A percentile compares a stretch with the other conserved stretches of the same genome.
Conservation (phyloP, 2,329 filamentous ascomycete genomes). For the Calonectria multiphialidica region DNA sequence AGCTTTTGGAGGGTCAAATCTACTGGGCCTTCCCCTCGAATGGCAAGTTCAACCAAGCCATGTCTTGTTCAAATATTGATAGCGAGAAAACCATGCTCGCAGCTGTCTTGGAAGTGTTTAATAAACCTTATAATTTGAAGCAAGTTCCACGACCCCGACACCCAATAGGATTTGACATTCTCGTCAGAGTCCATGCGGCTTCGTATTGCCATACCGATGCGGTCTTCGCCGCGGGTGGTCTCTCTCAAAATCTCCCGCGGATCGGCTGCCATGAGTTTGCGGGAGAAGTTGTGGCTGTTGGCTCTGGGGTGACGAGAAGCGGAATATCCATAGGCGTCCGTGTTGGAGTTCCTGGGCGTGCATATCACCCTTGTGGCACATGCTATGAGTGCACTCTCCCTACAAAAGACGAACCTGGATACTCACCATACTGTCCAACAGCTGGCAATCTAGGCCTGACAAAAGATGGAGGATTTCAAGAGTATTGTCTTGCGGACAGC, state of each 20-base stretch:
- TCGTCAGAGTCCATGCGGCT: constrained; percentile 18
- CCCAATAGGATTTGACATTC: neutral
- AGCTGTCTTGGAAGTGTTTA: constrained; percentile 12
- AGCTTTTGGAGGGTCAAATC: no score
- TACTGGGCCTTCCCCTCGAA: no score
- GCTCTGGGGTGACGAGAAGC: neutral
- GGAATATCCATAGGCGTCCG: neutral
- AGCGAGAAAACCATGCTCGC: neutral
- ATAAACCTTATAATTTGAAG: constrained; percentile 8
- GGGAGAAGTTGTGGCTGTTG: constrained; percentile 6
- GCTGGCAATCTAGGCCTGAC: constrained; percentile 15
- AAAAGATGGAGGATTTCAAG: constrained; percentile 12
- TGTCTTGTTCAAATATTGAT: no score
- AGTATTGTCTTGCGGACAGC: constrained; percentile 15
- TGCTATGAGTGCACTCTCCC: constrained; percentile 20
- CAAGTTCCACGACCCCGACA: constrained; percentile 7
- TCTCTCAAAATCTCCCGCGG: constrained; percentile 11
- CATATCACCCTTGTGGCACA: constrained; percentile 19
- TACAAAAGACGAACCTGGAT: neutral
- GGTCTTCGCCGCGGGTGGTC: constrained; percentile 13
- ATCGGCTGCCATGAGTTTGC: constrained; percentile 23
- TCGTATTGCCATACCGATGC: constrained; percentile 23
- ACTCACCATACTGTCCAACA: constrained; percentile 11
- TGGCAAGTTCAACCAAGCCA: no score
- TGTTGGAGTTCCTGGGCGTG: constrained; percentile 20